Evolutionary conservation across 495 filamentous ascomycete genomes (phyloP).

Genomic region (Rhypophila decipiens): DNA sequence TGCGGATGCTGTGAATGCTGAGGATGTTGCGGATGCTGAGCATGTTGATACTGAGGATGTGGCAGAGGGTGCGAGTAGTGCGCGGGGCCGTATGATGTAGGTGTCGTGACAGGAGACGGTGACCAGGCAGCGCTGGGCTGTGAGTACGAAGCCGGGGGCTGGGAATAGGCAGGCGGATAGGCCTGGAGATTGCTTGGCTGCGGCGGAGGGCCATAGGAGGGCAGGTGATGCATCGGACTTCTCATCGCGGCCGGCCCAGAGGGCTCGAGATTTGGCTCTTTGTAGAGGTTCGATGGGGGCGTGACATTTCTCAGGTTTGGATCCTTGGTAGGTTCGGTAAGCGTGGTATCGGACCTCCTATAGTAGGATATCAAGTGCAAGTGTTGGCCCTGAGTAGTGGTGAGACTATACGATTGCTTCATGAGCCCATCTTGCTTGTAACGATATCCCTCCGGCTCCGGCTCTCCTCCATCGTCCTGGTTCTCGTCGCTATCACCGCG

Average conservation of each 20-base stretch:
- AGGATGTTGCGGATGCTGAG: constrained; percentile 5
- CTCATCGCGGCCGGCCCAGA: constrained; percentile 40
- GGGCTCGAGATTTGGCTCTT: constrained; percentile 91
- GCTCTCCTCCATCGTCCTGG: constrained; percentile 61
- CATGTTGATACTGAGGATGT: constrained; percentile 5
- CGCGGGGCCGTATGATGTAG: constrained; percentile 26
- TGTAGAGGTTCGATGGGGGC: constrained; percentile 88
- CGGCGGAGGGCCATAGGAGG: constrained; percentile 42
- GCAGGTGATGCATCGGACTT: constrained; percentile 39
- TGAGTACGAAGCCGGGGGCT: constrained; percentile 36
- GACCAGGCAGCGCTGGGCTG: constrained; percentile 55
- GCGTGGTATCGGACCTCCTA: constrained; percentile 62
- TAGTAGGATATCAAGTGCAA: constrained; percentile 97
- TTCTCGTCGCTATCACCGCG: constrained; percentile 78
- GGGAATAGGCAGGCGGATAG: constrained; percentile 27
- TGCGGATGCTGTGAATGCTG: constrained; percentile 4
- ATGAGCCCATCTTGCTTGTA: constrained; percentile 96
- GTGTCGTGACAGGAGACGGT: constrained; percentile 50
- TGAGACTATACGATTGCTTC: constrained; percentile 99
- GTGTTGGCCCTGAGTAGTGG: constrained; percentile 81
- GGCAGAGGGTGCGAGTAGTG: constrained; percentile 22
- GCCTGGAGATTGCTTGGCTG: constrained; percentile 21
- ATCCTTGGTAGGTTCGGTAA: constrained; percentile 76
- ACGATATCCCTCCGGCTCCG: constrained; percentile 86
- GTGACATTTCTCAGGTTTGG: constrained; percentile 74